phyloP scores from a whole-genome alignment of 176 grass and related monocot species.

The Thalia dealbata region DNA sequence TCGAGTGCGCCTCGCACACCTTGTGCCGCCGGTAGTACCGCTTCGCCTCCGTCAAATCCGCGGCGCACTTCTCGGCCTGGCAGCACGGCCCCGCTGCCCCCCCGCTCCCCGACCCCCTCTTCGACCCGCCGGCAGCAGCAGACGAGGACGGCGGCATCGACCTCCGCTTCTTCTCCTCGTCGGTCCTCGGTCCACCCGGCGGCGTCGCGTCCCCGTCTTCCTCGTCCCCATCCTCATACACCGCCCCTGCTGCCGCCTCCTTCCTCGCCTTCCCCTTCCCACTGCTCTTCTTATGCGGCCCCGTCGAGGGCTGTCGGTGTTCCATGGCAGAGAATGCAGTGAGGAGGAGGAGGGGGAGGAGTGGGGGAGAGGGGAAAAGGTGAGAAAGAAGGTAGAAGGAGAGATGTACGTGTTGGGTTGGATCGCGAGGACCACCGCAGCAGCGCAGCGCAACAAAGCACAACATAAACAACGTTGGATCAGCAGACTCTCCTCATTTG shows the following conservation, averaged over 20 bases:
- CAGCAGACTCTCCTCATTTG: not conserved
- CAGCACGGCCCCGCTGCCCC: constrained; percentile 38
- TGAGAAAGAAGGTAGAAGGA: not conserved
- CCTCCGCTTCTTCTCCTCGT: constrained; percentile 29
- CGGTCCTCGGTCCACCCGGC: not conserved
- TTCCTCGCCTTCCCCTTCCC: not conserved
- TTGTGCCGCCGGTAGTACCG: constrained; percentile 82
- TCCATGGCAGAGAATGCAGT: constrained; percentile 26
- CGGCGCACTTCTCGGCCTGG: constrained; percentile 71
- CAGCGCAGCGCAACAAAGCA: too few species aligned
- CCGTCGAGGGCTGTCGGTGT: constrained; percentile 20
- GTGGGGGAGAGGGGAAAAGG: not conserved
- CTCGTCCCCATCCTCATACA: not conserved
- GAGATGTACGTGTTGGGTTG: not conserved
- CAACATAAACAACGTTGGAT: too few species aligned
- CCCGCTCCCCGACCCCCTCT: constrained; percentile 23
- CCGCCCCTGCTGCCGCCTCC: constrained; percentile 18
- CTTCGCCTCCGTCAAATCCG: constrained; percentile 55
- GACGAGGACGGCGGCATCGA: not conserved
- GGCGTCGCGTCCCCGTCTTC: constrained; percentile 16
- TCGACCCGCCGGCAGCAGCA: not conserved
- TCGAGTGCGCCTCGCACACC: constrained; percentile 78
- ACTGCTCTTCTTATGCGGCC: constrained; percentile 23
- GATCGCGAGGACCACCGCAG: too few species aligned
- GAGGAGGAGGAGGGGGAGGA: not conserved